Evolutionary conservation across 352 stramenopile species (phyloP), one percentile per base, ranked within the genome.

Genomic region (Pythium periplocum): DNA sequence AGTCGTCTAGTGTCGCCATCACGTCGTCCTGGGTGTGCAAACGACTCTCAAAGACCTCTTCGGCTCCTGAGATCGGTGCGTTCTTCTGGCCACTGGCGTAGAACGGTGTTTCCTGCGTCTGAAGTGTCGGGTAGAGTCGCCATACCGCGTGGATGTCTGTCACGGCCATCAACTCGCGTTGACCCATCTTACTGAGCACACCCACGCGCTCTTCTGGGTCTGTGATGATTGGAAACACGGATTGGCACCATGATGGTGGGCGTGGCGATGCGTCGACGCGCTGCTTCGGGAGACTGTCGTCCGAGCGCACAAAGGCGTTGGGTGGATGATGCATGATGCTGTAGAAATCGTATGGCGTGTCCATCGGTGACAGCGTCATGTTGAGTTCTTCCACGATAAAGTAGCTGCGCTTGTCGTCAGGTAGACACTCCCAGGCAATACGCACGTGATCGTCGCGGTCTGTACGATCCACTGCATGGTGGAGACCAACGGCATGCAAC

Each of bases 261-360:
- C 17, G 8, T 30, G 35, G 2, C 37, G 6, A 26, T 5, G 4
- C 34, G 4, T 44, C 35, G 9, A 11, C 1, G 43, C 37, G 48
- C 48, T 43, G 17, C 6, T 11, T 30, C 9, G 43, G 43, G 9
- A 48, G 55, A 57, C 9, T 39, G 3, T 31, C 30, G 37, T 32
- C 34, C 0, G 62, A 76, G 48, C 77, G 73, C 36, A 87, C 78
- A 41, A 93, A 93, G 4, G 78, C 83, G 55, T 85, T 69, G 0
- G 71, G 51, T 9, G 81, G 75, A 49, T 87, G 75, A 55, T 93
- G 83, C 81, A 93, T 93, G 64, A 93, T 87, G 56, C 80, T 92
- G 66, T 78, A 90, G 53, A 89, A 87, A 48, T 93, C 79, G 62
- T 93, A 93, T 2, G 81, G 75, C 5, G 71, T 69, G 10, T 69